Conservation (phyloP, 768 basidiomycete species). For the Dacryopinax primogenitus region DNA sequence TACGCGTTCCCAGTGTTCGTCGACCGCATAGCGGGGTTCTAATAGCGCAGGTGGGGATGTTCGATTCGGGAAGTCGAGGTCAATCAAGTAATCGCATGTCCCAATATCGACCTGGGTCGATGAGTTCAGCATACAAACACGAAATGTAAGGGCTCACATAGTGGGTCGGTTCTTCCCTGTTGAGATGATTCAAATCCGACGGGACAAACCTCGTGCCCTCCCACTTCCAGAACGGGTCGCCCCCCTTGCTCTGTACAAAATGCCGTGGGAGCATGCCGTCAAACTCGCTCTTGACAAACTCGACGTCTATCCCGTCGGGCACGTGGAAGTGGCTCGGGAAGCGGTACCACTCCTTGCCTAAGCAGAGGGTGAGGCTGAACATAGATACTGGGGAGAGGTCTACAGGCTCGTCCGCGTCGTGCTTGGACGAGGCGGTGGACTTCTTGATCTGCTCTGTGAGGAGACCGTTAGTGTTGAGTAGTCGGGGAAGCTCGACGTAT, state of each 20-base stretch:
- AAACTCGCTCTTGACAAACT: slow-evolving; percentile 86
- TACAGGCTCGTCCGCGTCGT: slow-evolving; percentile 36
- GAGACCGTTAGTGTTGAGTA: slow-evolving; percentile 61
- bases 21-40: slow-evolving; percentile 70
- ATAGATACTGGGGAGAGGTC: slow-evolving; percentile 55
- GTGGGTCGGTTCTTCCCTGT: slow-evolving; percentile 59
- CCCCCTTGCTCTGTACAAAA: slow-evolving; percentile 40
- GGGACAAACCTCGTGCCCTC: slow-evolving; percentile 52
- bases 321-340: slow-evolving; percentile 86
- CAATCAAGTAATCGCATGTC: slow-evolving; percentile 80
- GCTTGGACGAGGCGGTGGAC: slow-evolving; percentile 25
- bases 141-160: no score
- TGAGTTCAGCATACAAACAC: neutral
- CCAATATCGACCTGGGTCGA: slow-evolving; percentile 46
- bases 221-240: slow-evolving; percentile 39
- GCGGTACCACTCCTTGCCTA: slow-evolving; percentile 92
- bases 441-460: slow-evolving; percentile 39
- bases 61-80: slow-evolving; percentile 72
- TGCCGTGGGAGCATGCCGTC: slow-evolving; percentile 77
- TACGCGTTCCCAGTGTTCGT: slow-evolving; percentile 68
- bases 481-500: slow-evolving; percentile 60
- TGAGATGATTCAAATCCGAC: slow-evolving; percentile 70
- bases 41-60: slow-evolving; percentile 36
- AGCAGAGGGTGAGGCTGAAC: slow-evolving; percentile 65
- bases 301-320: slow-evolving; percentile 66